Evolutionary conservation across 164 flowering plant species (phyloP), one percentile per base, ranked within the genome.

Genomic region (Warburgia ugandensis): DNA sequence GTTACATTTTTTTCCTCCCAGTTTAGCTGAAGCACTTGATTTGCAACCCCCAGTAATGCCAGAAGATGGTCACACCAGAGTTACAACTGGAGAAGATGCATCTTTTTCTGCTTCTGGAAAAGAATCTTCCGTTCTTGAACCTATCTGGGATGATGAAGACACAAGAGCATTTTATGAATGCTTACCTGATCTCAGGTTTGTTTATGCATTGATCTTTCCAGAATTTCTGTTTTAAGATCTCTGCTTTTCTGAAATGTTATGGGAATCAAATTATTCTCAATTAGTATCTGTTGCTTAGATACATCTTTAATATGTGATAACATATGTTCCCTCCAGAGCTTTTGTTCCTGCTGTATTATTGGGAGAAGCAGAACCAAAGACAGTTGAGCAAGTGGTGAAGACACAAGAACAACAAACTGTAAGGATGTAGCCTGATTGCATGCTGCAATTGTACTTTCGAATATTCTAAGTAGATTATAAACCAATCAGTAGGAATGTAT

Each of bases 11-110:
- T 49, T 27, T 59, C 49, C 8, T 55, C 46, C 12, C 75, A 92
- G 98, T 45, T 78, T 92, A 48, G 98, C 98, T 25, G 96, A 92
- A 80, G 95, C 95, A 29, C 85, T 92, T 67, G 96, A 92, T 57
- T 81, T 85, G 84, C 94, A 87, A 46, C 96, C 98, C 62, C 96
- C 98, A 31, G 84, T 76, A 29, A 83, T 92, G 95, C 96, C 96
- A 25, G 98, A 92, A 70, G 96, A 92, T 74, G 81, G 79, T 51
- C 86, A 84, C 70, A 91, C 98, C 32, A 77, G 96, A 68, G 79
- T 92, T 47, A 77, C 83, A 29, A 64, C 75, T 35, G 96, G 96
- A 53, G 96, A 86, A 47, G 98, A 86, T 66, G 67, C 67, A 48
- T 72, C 80, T 37, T 77, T 89, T 60, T 68, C 86, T 63, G 76